Evolutionary conservation across 2,329 filamentous ascomycete species (phyloP), one percentile per base, ranked within the genome.

Genomic region (Exophiala bonariae): DNA sequence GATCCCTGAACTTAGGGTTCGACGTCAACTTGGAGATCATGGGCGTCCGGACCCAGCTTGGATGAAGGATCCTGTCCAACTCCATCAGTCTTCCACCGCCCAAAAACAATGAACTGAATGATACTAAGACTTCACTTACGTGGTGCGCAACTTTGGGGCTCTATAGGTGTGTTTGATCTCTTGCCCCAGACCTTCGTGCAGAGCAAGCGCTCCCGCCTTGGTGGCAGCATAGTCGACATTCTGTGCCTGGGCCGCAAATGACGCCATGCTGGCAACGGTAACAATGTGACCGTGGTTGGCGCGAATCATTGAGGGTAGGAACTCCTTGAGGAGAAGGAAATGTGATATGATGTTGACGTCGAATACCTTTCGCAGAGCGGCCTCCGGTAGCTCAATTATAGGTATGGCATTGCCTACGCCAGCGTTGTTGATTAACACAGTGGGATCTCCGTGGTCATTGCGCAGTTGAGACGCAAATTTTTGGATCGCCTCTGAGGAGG

Each of bases 281-380:
- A 89, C 82, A 32, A 89, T 65, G 75, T 86, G 86, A 49, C 86
- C 85, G 67, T 89, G 85, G 69, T 89, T 82, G 11, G 61, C 61
- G 5, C 66, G 61, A 40, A 85, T 66, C 76, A 89, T 85, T 54
- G 68, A 61, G 0, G 86, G 85, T 1, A 89, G 69, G 66, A 89
- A 88, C 45, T 83, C 77, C 60, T 81, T 78, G 3, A 76, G 67
- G 13, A 82, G 75, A 72, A 76, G 83, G 71, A 80, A 87, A 66
- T 85, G 85, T 2, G 82, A 73, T 28, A 89, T 63, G 0, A 81
- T 73, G 67, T 89, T 89, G 56, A 89, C 81, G 45, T 82, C 81
- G 63, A 89, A 87, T 39, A 82, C 86, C 59, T 83, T 79, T 26
- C 78, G 77, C 53, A 86, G 72, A 54, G 83, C 79, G 16, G 69